Evolutionary conservation across 352 stramenopile species (phyloP), one percentile per base, ranked within the genome.

Genomic region (Phytophthora hybrid): DNA sequence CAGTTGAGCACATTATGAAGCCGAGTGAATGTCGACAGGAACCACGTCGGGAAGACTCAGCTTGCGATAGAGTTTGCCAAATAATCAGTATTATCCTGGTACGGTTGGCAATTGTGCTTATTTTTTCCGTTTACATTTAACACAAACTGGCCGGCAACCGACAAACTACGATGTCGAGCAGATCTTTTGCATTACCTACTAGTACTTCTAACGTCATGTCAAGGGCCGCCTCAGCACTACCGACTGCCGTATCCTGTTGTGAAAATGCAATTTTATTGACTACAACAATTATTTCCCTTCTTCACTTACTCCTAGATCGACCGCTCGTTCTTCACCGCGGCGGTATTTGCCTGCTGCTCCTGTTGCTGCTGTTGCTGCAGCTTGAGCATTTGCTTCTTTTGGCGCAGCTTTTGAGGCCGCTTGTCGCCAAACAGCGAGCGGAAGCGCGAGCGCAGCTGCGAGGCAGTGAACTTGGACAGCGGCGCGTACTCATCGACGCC

Each of bases 361-460:
- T 82, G 49, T 21, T 73, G 51, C 53, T 88, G 71, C 21, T 85
- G 76, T 64, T 87, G 80, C 65, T 90, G 82, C 39, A 88, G 52
- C 61, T 90, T 90, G 14, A 83, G 73, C 77, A 88, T 74, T 59
- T 90, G 79, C 73, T 90, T 90, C 76, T 87, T 87, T 60, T 89
- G 81, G 23, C 83, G 80, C 62, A 91, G 70, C 53, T 88, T 90
- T 68, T 94, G 85, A 21, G 87, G 87, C 2, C 84, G 83, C 69
- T 94, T 94, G 74, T 94, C 87, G 29, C 87, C 87, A 52, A 92
- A 94, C 44, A 92, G 73, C 32, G 87, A 92, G 19, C 87, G 87
- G 73, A 89, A 92, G n/a, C 87, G 84, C 58, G 87, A 94, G 13
- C 87, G 87, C 54, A 94, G 63, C 69, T 94, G 87, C 59, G 87